Percentiles rank a stretch among this genome's conserved stretches.
Evolutionary conservation across 2,329 filamentous ascomycete genomes (phyloP).

Genomic region (Fusarium nurragi): DNA sequence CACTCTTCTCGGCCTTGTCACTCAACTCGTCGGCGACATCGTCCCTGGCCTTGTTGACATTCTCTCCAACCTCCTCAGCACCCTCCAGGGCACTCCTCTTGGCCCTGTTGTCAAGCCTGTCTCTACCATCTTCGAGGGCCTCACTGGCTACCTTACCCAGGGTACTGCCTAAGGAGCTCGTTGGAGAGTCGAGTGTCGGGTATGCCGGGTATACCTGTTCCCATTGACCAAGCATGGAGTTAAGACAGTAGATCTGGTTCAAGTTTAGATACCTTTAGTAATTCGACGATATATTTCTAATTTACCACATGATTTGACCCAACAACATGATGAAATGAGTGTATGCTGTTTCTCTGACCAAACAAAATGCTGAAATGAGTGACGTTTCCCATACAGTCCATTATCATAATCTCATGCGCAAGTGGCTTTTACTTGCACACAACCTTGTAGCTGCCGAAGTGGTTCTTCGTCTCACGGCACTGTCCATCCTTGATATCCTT

Average conservation of each 20-base stretch:
- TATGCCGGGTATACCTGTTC: not conserved
- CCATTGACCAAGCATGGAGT: constrained; percentile 1
- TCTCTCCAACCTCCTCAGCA: constrained; percentile 11
- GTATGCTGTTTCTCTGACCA: not conserved
- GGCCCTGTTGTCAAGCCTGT: constrained; percentile 16
- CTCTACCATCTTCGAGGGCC: not conserved
- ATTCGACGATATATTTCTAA: constrained; percentile 7
- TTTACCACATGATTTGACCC: not conserved
- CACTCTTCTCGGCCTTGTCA: constrained; percentile 14
- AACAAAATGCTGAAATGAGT: too few species aligned
- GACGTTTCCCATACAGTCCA: too few species aligned
- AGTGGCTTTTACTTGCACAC: not conserved
- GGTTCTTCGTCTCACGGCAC: not conserved
- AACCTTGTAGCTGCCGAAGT: constrained; percentile 19
- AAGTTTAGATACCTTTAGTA: constrained; percentile 8
- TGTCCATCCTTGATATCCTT: constrained; percentile 12
- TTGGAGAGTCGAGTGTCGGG: not conserved
- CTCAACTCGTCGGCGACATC: constrained; percentile 22
- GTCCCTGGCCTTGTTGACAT: constrained; percentile 21
- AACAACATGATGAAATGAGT: not conserved
- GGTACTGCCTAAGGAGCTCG: not conserved
- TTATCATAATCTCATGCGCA: not conserved
- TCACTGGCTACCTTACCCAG: constrained; percentile 13
- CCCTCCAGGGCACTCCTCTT: constrained; percentile 13
- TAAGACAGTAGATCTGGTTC: constrained; percentile 9